Evolutionary conservation across 106 monocot species (phyloP).

Genomic region (Allium sativum): DNA sequence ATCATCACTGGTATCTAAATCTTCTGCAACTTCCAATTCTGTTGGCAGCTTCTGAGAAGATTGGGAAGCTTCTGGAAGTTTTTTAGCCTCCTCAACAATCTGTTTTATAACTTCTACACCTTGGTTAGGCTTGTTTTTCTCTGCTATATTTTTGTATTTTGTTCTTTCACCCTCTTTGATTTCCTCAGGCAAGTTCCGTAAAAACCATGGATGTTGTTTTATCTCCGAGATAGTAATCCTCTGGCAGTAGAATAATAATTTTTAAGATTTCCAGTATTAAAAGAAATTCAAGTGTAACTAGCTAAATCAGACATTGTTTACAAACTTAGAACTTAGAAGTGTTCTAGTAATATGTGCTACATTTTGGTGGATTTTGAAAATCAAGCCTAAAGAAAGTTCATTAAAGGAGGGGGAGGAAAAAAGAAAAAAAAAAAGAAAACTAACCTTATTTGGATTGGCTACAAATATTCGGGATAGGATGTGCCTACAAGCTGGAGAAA

Average conservation of each 20-base stretch:
- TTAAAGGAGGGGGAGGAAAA: not conserved
- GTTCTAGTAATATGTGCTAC: not conserved
- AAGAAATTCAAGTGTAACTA: no score
- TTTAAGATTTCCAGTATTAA: no score
- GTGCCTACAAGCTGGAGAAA: conserved; percentile 45
- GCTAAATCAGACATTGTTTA: no score
- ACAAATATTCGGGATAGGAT: conserved; percentile 51
- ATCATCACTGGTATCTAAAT: not conserved
- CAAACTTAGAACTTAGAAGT: not conserved
- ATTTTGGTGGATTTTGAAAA: not conserved
- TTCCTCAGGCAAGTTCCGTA: conserved; percentile 39
- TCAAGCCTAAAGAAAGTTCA: not conserved
- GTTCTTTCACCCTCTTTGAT: conserved; percentile 27
- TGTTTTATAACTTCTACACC: conserved; percentile 45
- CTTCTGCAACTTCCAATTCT: not conserved
- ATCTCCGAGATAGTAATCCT: conserved; percentile 41
- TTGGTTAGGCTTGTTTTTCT: conserved; percentile 21
- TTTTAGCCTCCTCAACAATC: conserved; percentile 42
- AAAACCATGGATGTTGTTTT: conserved; percentile 35
- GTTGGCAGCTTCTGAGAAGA: not conserved
- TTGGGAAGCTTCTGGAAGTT: not conserved
- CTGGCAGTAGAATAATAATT: conserved; percentile 8
- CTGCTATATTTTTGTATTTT: conserved; percentile 30
- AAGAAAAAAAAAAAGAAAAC: not conserved
- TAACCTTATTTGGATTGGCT: conserved; percentile 36